phyloP scores from a whole-genome alignment of 2,329 filamentous ascomycete species.

The Monosporascus sp. region DNA sequence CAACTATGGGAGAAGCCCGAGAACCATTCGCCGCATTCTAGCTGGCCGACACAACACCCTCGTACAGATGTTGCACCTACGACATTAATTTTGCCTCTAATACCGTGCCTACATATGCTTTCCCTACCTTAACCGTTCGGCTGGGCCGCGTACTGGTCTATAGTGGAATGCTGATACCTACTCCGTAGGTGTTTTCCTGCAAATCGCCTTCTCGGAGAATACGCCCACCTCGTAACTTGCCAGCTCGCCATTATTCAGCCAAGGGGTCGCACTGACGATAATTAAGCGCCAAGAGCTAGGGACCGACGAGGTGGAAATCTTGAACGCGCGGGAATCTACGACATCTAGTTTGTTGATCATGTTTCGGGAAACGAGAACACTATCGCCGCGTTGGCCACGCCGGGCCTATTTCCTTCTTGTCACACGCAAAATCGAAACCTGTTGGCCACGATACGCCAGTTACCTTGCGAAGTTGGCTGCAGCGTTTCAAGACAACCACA shows the following conservation, averaged over 20 bases:
- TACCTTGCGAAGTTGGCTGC: not conserved
- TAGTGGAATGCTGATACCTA: not conserved
- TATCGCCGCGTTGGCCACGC: constrained; percentile 9
- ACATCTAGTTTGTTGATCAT: constrained; percentile 13
- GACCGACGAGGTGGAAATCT: not conserved
- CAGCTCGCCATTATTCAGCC: constrained; percentile 3
- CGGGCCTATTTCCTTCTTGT: constrained; percentile 8
- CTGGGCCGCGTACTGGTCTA: not conserved
- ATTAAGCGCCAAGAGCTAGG: not conserved
- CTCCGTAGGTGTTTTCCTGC: constrained; percentile 1
- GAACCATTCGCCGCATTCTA: no score
- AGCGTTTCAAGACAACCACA: not conserved
- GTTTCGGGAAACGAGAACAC: constrained; percentile 17
- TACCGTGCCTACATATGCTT: constrained; percentile 1
- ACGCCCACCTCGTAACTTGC: constrained; percentile 1
- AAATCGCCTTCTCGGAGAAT: constrained; percentile 9
- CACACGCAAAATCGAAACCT: constrained; percentile 11
- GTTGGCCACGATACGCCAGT: constrained; percentile 7
- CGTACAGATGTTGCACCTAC: no score
- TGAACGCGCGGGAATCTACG: constrained; percentile 11
- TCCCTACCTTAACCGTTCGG: constrained; percentile 6
- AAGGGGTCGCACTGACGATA: constrained; percentile 6
- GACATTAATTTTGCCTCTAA: no score
- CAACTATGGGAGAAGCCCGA: no score
- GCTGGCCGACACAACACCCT: no score